Conservation (phyloP, 192 early-diverging fungal genomes). For the Coemansia sp. region DNA sequence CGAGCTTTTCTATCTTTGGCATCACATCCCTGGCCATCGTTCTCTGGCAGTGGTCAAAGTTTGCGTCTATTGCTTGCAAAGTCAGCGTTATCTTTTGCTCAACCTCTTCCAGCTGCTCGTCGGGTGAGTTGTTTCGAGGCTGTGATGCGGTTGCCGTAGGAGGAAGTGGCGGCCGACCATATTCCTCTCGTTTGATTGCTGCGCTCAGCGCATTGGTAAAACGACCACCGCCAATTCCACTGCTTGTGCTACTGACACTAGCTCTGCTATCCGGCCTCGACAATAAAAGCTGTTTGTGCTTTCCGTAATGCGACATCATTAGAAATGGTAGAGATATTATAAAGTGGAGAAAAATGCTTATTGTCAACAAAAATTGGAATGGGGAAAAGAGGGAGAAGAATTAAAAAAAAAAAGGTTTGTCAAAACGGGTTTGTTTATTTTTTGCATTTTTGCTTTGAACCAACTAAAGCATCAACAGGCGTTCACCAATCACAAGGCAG, state of each 20-base stretch:
- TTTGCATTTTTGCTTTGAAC: no score
- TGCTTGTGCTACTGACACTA: slow-evolving; percentile 8
- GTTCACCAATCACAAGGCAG: no score
- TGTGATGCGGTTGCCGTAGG: slow-evolving; percentile 6
- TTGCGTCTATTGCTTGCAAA: slow-evolving; percentile 51
- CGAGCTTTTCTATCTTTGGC: slow-evolving; percentile 49
- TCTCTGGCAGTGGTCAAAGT: slow-evolving; percentile 53
- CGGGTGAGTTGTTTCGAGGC: slow-evolving; percentile 13
- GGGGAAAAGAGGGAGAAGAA: neutral
- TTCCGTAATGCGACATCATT: slow-evolving; percentile 26
- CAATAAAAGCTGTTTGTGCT: slow-evolving; percentile 13
- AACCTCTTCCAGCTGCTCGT: slow-evolving; percentile 50
- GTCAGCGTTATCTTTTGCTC: slow-evolving; percentile 55
- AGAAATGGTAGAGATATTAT: neutral
- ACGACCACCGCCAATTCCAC: slow-evolving; percentile 21
- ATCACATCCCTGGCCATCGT: slow-evolving; percentile 52
- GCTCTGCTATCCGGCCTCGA: slow-evolving; percentile 28
- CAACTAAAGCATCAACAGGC: no score
- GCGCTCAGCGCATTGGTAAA: slow-evolving; percentile 40
- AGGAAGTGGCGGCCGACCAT: slow-evolving; percentile 16
- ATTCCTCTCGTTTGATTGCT: slow-evolving; percentile 37
- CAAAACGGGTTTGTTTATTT: no score
- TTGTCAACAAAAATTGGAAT: neutral
- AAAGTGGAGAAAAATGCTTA: neutral
- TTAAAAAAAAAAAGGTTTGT: slow-evolving; percentile 2